Evolutionary conservation across 2,329 filamentous ascomycete genomes (phyloP), one percentile per base, ranked within the genome.

Genomic region (Penicillium corylophilum): DNA sequence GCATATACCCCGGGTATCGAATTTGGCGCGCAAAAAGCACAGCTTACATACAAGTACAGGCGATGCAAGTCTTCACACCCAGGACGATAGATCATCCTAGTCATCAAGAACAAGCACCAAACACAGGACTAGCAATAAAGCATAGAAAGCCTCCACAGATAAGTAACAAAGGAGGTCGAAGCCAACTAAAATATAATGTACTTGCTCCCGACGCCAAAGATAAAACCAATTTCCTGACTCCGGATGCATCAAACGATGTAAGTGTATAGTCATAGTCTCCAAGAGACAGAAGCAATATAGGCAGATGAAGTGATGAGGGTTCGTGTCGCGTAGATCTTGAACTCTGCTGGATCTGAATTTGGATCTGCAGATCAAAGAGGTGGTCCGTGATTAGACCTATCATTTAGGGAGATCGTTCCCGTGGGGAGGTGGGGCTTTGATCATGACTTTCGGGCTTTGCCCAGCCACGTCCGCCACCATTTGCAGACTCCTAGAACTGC

Each of bases 401-500:
- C 16, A 20, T 38, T n/a, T 18, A 9, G 33, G 33, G n/a, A 35
- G 13, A 33, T 33, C 29, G 8, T 35, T n/a, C n/a, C 44, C 24
- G 26, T 10, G 38, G 44, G 33, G 38, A 45, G 18, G 24, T 18
- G 20, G 42, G 28, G 39, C 15, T 13, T 13, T 22, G 29, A 46
- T 56, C 49, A 55, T 47, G 44, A 44, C 43, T 61, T 66, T 35
- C 64, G 62, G 22, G 63, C 68, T 56, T 64, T 71, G 33, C 58
- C 56, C 24, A 86, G 70, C 79, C 81, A 85, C 42, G 71, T 71
- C 61, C 84, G 82, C 83, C 83, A 86, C 77, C 80, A 84, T 43
- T 75, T 74, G 51, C 81, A 71, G 28, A 86, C 77, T 3, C 77
- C 77, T 2, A 86, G 68, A 4, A 85, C 82, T 12, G 82, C 80